Base-by-base conservation (phyloP, 2,329 filamentous ascomycete species). In the Immersiporthe knoxdaviesiana region DNA sequence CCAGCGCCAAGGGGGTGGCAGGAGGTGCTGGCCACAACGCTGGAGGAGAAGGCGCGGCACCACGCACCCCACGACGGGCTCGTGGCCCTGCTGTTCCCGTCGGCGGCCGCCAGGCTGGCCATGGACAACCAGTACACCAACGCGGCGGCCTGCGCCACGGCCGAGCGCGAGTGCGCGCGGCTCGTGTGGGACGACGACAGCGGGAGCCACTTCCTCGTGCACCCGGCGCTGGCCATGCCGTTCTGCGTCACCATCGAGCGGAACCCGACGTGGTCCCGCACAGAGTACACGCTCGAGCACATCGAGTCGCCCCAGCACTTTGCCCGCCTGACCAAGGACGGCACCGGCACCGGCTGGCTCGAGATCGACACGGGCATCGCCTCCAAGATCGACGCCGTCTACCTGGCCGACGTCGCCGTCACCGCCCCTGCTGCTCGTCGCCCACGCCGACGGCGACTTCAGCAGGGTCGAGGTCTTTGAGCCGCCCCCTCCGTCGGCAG, bases 151-250 rank as follows among this genome's bases (percentile, higher is more conserved):
- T 83, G 89, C 4, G 83, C 84, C 69, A 86, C 89, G 44, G 91
- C 91, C 0, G 88, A 91, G 76, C 84, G 86, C 41, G 91, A 93
- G 79, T 89, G 88, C 73, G 91, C 88, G 32, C 85, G 89, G 2
- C 85, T 94, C 2, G 87, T 92, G n/a, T 93, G 90, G 87, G 88
- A 91, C 74, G 85, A 87, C 39, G 88, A 91, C 74, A 84, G 81
- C 68, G 77, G 79, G 7, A 85, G 81, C 73, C 85, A 89, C 77
- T 91, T 87, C 76, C 81, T 91, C n/a, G 87, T 86, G 37, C 88
- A 90, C 75, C 87, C 87, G 2, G 85, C 87, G 0, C 82, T 90
- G 24, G 85, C 86, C n/a, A 85, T 86, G 56, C 88, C 88, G 0
- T 91, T 91, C 76, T 85, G 86, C 76, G 81, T 90, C 47, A 84